phyloP scores from a whole-genome alignment of 495 filamentous ascomycete species.

The Daldinia loculata region DNA sequence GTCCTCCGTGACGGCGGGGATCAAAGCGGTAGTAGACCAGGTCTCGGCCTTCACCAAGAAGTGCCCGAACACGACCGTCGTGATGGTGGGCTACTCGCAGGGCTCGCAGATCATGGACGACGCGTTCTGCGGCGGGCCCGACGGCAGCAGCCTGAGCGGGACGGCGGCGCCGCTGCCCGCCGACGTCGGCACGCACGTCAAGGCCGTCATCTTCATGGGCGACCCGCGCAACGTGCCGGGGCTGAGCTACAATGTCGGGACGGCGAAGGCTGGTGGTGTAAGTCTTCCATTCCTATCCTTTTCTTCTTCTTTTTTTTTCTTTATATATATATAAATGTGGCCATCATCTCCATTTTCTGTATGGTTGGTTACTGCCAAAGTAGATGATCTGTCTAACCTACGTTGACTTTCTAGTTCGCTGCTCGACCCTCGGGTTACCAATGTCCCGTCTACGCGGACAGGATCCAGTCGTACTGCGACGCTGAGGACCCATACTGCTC shows the following conservation, averaged over 20 bases:
- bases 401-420: not conserved
- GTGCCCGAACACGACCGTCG: constrained; percentile 58
- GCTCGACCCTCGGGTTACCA: not conserved
- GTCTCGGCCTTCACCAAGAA: constrained; percentile 13
- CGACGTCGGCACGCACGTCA: constrained; percentile 26
- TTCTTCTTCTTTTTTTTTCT: not conserved
- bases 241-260: not conserved
- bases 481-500: not conserved
- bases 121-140: constrained; percentile 63
- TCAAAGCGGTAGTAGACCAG: not conserved
- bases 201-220: not conserved
- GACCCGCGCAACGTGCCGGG: not conserved
- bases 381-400: too few species aligned
- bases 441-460: not conserved
- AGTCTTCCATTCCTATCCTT: not conserved
- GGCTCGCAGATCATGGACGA: constrained; percentile 64
- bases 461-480: not conserved
- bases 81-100: constrained; percentile 64
- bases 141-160: constrained; percentile 54
- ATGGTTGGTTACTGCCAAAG: too few species aligned
- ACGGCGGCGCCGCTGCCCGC: constrained; percentile 53
- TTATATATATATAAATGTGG: too few species aligned
- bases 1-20: not conserved
- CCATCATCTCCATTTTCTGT: too few species aligned
- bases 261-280: not conserved